These are phyloP conservation scores for Rhodamnia rubescens DNA, from an alignment of 345 rosid genomes.

Conservation along the genomic window DNA sequence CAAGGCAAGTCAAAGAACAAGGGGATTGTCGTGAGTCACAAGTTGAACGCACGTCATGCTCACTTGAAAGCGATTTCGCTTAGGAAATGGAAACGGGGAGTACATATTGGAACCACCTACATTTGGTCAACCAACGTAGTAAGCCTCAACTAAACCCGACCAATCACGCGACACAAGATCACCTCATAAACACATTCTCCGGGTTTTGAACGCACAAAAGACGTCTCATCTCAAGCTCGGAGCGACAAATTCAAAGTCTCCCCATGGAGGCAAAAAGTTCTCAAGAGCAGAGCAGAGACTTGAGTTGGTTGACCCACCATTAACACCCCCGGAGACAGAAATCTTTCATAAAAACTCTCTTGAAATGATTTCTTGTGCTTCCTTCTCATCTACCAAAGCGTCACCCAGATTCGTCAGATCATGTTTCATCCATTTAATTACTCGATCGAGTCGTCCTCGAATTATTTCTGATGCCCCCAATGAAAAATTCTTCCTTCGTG, in stretches of 20 bases:
- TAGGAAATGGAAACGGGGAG: background rate
- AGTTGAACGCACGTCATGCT: background rate
- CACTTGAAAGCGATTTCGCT: background rate
- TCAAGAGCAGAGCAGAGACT: background rate
- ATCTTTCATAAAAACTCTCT: background rate
- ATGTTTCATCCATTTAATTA: background rate
- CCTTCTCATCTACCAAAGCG: background rate
- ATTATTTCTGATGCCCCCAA: background rate
- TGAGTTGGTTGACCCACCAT: slow-evolving; percentile 10
- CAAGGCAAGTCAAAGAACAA: background rate
- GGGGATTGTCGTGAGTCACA: background rate
- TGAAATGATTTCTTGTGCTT: background rate
- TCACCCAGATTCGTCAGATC: background rate
- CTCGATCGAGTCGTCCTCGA: background rate
- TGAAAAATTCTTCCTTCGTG: background rate
- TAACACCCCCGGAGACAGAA: background rate
- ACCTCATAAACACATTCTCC: background rate
- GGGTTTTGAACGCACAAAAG: background rate
- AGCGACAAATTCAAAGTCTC: background rate
- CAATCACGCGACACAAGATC: background rate
- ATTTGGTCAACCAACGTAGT: slow-evolving; percentile 4
- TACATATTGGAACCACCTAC: background rate
- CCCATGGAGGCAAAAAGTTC: background rate
- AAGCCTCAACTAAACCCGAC: slow-evolving; percentile 2
- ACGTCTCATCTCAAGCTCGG: background rate